Conservation (phyloP, 371 early-diverging fungal species). For the Batkoa obscura region DNA sequence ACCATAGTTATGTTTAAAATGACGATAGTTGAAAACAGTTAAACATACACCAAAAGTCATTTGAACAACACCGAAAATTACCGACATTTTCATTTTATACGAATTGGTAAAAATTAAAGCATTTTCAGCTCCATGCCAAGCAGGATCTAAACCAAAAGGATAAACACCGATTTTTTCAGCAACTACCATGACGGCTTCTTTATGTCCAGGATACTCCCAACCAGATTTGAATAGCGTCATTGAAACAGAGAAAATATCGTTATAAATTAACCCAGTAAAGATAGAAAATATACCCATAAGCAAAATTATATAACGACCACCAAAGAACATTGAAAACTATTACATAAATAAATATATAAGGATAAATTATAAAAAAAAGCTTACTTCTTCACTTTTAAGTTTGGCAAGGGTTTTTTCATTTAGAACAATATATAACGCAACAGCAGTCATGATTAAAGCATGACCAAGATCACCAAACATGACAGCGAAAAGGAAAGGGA, state of each 20-base stretch:
- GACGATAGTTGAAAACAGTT: constrained; percentile 75
- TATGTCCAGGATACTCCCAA: constrained; percentile 39
- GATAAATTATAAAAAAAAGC: not conserved
- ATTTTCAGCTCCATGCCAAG: constrained; percentile 93
- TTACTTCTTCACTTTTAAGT: constrained; percentile 50
- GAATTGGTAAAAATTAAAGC: constrained; percentile 91
- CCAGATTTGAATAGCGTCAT: constrained; percentile 62
- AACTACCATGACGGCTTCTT: constrained; percentile 21
- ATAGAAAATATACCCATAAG: constrained; percentile 94
- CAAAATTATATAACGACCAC: constrained; percentile 94
- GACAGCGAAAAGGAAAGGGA: constrained; percentile 98
- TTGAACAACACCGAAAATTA: constrained; percentile 95
- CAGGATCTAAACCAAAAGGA: constrained; percentile 60
- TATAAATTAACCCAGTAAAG: constrained; percentile 96
- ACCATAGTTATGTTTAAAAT: constrained; percentile 63
- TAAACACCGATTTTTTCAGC: constrained; percentile 29
- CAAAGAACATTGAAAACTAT: constrained; percentile 76
- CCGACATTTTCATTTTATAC: constrained; percentile 99
- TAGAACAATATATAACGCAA: constrained; percentile 55
- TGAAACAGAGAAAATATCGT: constrained; percentile 86
- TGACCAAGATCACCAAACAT: constrained; percentile 99
- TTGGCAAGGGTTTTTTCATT: constrained; percentile 62
- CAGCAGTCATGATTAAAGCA: constrained; percentile 68
- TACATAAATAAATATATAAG: constrained; percentile 12
- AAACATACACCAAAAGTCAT: constrained; percentile 93